Evolutionary conservation across 2,329 filamentous ascomycete genomes (phyloP).

Genomic region (Phialophora tarda): DNA sequence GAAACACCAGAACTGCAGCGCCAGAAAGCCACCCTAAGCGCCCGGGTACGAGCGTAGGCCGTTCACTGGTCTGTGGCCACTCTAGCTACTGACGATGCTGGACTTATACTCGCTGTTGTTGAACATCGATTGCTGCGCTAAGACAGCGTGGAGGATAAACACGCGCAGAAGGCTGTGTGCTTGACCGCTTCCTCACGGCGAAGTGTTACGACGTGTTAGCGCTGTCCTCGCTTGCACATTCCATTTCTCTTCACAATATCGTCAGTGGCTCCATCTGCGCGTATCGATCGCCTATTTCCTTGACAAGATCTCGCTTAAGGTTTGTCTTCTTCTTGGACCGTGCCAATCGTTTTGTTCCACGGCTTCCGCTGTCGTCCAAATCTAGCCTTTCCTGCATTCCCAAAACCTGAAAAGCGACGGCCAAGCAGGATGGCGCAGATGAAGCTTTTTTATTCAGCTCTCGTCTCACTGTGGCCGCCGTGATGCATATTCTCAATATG

Average conservation of each 20-base stretch:
- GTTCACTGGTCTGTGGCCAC: background rate
- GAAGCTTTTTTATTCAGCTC: background rate
- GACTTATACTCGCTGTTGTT: background rate
- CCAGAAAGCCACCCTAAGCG: background rate
- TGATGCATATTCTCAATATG: background rate
- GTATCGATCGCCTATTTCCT: background rate
- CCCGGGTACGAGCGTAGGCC: too few species aligned
- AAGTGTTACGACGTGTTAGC: background rate
- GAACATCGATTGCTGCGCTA: background rate
- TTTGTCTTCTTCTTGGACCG: background rate
- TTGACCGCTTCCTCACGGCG: background rate
- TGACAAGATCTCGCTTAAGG: slow-evolving; percentile 17
- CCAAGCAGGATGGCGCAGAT: slow-evolving; percentile 8
- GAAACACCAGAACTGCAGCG: background rate
- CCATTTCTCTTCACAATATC: background rate
- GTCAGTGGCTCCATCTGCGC: slow-evolving; percentile 1
- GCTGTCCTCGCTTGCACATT: background rate
- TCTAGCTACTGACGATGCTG: background rate
- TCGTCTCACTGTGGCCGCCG: background rate
- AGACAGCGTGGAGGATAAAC: background rate
- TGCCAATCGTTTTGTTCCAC: slow-evolving; percentile 15
- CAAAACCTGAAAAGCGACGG: slow-evolving; percentile 17
- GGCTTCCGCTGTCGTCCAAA: background rate
- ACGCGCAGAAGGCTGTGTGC: background rate
- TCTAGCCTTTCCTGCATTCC: background rate